Evolutionary conservation across 305 asterid genomes (phyloP).

Genomic region (Fraxinus greggii): DNA sequence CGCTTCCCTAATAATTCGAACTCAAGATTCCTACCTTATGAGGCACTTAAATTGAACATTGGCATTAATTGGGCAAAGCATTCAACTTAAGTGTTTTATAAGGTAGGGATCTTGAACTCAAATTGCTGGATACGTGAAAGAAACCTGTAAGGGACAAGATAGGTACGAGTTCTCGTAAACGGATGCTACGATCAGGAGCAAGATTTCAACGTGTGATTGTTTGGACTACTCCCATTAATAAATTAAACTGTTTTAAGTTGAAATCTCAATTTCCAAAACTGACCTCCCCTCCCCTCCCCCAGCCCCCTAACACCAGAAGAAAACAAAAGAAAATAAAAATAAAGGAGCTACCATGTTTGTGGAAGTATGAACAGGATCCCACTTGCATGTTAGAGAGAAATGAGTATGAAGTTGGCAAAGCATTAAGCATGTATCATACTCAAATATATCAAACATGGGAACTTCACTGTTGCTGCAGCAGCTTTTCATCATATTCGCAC

Average conservation of each 20-base stretch:
- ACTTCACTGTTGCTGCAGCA: neutral
- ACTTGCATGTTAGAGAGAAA: neutral
- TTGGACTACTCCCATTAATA: neutral
- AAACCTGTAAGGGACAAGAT: neutral
- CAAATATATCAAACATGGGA: conserved; percentile 21
- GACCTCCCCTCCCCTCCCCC: neutral
- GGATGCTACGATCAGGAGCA: neutral
- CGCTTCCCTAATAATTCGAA: neutral
- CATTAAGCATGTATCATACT: conserved; percentile 18
- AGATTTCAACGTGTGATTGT: neutral
- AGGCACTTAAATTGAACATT: neutral
- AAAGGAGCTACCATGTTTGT: neutral
- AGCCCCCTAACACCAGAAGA: neutral
- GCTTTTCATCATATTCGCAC: neutral
- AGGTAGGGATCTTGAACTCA: neutral
- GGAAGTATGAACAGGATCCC: conserved; percentile 22
- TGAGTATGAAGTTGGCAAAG: conserved; percentile 20
- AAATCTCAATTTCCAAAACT: neutral
- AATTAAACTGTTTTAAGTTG: neutral
- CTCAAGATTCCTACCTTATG: neutral
- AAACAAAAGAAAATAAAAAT: neutral
- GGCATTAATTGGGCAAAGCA: neutral
- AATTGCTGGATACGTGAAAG: neutral
- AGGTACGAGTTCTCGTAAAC: neutral
- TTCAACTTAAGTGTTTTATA: neutral